These are phyloP conservation scores for Hansenula lynferdii DNA, from an alignment of 1,139 yeast species.

Conservation along the genomic window DNA sequence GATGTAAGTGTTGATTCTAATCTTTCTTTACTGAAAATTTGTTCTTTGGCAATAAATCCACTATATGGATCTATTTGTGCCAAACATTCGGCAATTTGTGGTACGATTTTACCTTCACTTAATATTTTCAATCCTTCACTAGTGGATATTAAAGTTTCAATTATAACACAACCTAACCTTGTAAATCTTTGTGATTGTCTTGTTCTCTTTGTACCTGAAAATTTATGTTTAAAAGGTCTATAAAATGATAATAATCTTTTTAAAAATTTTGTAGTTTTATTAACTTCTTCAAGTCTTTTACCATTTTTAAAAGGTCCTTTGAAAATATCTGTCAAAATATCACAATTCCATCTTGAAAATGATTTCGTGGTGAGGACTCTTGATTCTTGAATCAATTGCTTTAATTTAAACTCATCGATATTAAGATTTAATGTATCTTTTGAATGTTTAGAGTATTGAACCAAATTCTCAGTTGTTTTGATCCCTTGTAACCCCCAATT, in stretches of 20 bases:
- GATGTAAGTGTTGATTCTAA: slow-evolving; percentile 60
- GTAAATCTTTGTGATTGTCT: slow-evolving; percentile 51
- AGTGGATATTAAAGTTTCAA: slow-evolving; percentile 60
- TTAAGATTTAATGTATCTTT: slow-evolving; percentile 43
- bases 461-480: slow-evolving; percentile 22
- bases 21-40: slow-evolving; percentile 60
- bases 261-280: slow-evolving; percentile 78
- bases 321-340: slow-evolving; percentile 56
- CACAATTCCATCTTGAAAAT: slow-evolving; percentile 88
- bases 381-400: slow-evolving; percentile 60
- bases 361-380: slow-evolving; percentile 75
- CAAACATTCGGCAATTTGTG: slow-evolving; percentile 83
- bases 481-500: slow-evolving; percentile 27
- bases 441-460: slow-evolving; percentile 34
- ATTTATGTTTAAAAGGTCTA: slow-evolving; percentile 86
- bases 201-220: slow-evolving; percentile 56
- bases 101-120: slow-evolving; percentile 64
- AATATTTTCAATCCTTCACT: slow-evolving; percentile 65
- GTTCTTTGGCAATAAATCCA: slow-evolving; percentile 69
- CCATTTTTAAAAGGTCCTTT: slow-evolving; percentile 79
- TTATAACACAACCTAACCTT: slow-evolving; percentile 66
- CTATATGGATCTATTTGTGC: slow-evolving; percentile 83
- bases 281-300: slow-evolving; percentile 68
- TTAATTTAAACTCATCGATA: slow-evolving; percentile 69
- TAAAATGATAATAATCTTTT: slow-evolving; percentile 82